Evolutionary conservation across 2,329 filamentous ascomycete species (phyloP), one percentile per base, ranked within the genome.

Genomic region (Botryosphaeria dothidea): DNA sequence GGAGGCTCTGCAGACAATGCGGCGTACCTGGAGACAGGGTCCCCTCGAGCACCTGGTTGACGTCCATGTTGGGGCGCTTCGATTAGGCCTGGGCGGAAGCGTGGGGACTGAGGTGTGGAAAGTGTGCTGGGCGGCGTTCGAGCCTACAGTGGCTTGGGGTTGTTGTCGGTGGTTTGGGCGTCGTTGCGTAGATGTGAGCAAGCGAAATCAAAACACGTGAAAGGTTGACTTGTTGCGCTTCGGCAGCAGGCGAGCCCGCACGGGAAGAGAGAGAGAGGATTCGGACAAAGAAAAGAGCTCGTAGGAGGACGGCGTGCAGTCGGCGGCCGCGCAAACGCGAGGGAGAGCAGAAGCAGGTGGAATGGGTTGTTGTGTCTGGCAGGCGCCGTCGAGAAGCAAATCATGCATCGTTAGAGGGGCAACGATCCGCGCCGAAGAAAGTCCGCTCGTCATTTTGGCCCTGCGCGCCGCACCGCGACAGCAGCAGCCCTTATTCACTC

Each of bases 31-130:
- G 86, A 77, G 93, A 96, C 83, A 98, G 89, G 80, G 95, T 98
- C 85, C 93, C 94, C 82, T 92, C 89, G 85, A 99, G 91, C 84
- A 99, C 94, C 84, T 93, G 90, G 85, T 94, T 96, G 85, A 98
- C 96, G 84, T 98, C 92, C 91, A 96, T 93, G 84, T 87, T 92
- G 80, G 76, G 69, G 70, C 71, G 72, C 73, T 73, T 73, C 72
- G 66, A 69, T 54, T 19, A 31, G 7, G 19, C 38, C 45, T 49
- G 45, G 48, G 19, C 36, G 54, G 58, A 27, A 65, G 46, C 41
- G 23, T 56, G 21, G 46, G 17, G 13, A 19, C 64, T 25, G 65
- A 17, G 34, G 23, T 19, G 48, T 13, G 49, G 38, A 41, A 17
- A 23, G 23, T 21, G 43, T 43, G 60, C 46, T 25, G 60, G n/a